Percentiles rank a stretch among this genome's conserved stretches.
Conservation (phyloP, 192 early-diverging fungal genomes). For the Linnemannia exigua region DNA sequence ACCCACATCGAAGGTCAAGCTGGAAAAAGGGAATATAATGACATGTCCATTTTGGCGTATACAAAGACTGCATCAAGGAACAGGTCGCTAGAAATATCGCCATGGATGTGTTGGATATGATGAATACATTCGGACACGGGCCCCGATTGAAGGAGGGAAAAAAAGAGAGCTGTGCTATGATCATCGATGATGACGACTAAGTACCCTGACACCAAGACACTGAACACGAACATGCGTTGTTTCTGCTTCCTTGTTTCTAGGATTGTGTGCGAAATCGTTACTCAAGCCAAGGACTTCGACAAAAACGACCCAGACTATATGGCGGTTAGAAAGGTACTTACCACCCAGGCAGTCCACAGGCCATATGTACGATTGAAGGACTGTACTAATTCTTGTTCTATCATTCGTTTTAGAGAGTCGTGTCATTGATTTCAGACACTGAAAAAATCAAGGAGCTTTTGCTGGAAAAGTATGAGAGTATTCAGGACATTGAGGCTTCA, state of each 20-base stretch:
- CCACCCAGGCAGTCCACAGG: not conserved
- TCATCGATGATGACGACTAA: not conserved
- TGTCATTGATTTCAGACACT: slow-evolving; percentile 32
- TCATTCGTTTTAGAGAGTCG: slow-evolving; percentile 45
- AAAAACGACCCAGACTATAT: slow-evolving; percentile 61
- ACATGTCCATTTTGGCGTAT: not conserved
- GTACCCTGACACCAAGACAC: not conserved
- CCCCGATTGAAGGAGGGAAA: not conserved
- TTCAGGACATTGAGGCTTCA: slow-evolving; percentile 52
- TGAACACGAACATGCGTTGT: not conserved
- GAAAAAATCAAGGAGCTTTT: slow-evolving; percentile 44
- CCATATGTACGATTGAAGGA: not conserved
- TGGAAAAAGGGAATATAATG: not conserved
- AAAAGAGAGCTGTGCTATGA: not conserved
- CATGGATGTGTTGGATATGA: not conserved
- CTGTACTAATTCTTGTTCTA: not conserved
- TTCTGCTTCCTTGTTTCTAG: slow-evolving; percentile 24
- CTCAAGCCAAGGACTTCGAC: slow-evolving; percentile 56
- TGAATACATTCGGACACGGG: not conserved
- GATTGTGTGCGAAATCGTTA: slow-evolving; percentile 64
- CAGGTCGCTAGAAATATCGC: not conserved
- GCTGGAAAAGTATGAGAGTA: slow-evolving; percentile 57
- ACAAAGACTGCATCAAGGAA: not conserved
- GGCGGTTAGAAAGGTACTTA: slow-evolving; percentile 53
- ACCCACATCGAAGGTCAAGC: not conserved